phyloP scores from a whole-genome alignment of 2,329 filamentous ascomycete genomes.

The Plenodomus biglobosus region DNA sequence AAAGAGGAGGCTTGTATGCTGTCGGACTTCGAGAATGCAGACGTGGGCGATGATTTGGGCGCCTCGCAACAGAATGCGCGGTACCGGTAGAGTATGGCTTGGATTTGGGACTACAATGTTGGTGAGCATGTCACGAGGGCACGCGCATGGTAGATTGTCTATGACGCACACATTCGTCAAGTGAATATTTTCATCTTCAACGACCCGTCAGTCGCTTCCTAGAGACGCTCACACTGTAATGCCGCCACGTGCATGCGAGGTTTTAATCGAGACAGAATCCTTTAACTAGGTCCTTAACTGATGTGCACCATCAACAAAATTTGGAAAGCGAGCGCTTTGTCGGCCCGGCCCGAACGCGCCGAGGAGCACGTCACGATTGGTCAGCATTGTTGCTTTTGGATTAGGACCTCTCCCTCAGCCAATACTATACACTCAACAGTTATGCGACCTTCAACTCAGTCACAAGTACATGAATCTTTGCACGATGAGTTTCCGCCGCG shows the following conservation, averaged over 20 bases:
- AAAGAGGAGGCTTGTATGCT: constrained; percentile 44
- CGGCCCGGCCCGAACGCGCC: neutral
- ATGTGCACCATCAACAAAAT: no score
- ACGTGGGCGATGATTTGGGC: constrained; percentile 37
- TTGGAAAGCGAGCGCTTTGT: neutral
- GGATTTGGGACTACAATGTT: constrained; percentile 48
- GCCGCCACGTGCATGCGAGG: no score
- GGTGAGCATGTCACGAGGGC: constrained; percentile 33
- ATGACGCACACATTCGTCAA: no score
- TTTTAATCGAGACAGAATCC: no score
- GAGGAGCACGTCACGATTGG: neutral
- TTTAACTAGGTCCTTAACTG: no score
- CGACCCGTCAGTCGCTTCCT: no score
- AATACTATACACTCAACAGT: neutral
- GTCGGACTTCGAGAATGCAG: constrained; percentile 44
- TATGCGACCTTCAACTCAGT: neutral
- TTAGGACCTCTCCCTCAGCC: neutral
- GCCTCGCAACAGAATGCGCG: constrained; percentile 34
- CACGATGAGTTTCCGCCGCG: constrained; percentile 15
- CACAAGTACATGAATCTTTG: neutral
- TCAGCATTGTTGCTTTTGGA: neutral
- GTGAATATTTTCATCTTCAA: no score
- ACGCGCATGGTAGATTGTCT: constrained; percentile 1
- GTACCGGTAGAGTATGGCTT: constrained; percentile 33
- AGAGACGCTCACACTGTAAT: no score